Conservation (phyloP, 495 filamentous ascomycete genomes). For the Penicillium macrosclerotiorum region DNA sequence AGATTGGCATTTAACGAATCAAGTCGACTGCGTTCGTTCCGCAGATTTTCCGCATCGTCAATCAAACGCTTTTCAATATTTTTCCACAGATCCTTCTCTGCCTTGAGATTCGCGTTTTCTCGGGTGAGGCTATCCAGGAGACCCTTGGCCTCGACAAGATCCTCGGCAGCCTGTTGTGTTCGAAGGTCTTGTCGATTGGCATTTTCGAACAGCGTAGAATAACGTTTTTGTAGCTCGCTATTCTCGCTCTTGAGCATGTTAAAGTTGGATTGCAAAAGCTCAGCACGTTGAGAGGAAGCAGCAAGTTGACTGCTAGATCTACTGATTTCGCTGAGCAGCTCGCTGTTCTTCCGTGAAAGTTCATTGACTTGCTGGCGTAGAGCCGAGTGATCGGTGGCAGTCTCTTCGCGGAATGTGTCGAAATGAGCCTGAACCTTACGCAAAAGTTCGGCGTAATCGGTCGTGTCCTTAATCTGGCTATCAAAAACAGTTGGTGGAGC, state of each 20-base stretch:
- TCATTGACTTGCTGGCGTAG: conserved; percentile 85
- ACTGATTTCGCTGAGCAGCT: conserved; percentile 75
- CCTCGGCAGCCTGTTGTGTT: conserved; percentile 89
- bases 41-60: conserved; percentile 80
- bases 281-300: conserved; percentile 75
- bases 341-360: conserved; percentile 74
- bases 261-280: conserved; percentile 89
- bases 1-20: conserved; percentile 76
- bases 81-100: conserved; percentile 89
- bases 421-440: conserved; percentile 87
- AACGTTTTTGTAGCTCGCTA: conserved; percentile 75
- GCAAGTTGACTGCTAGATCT: conserved; percentile 77
- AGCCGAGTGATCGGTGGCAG: conserved; percentile 69
- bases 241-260: conserved; percentile 80
- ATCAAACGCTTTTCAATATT: conserved; percentile 81
- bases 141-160: conserved; percentile 81
- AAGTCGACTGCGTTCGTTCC: conserved; percentile 77
- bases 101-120: conserved; percentile 88
- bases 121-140: conserved; percentile 82
- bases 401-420: conserved; percentile 84
- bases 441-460: conserved; percentile 66
- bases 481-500: conserved; percentile 41
- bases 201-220: conserved; percentile 69
- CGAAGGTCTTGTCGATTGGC: conserved; percentile 85
- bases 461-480: conserved; percentile 42